Conservation (phyloP, 306 rosid species). For the Lathyrus sativus region DNA sequence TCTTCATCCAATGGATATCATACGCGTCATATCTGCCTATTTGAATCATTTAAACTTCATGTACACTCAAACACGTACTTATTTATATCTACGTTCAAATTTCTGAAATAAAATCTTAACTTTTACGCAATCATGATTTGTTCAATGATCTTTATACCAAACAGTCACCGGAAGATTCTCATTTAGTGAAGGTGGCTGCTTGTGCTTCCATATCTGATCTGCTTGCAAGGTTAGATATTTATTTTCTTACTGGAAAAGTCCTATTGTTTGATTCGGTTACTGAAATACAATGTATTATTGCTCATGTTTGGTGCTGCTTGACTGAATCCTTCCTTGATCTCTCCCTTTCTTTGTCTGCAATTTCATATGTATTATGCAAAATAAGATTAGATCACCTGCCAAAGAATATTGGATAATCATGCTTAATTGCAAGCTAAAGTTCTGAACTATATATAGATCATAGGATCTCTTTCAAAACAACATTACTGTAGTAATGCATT, state of each 20-base stretch:
- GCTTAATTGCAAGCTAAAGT: too few species aligned
- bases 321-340: slow-evolving; percentile 17
- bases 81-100: slow-evolving; percentile 1
- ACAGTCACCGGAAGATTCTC: slow-evolving; percentile 61
- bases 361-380: slow-evolving; percentile 21
- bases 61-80: background rate
- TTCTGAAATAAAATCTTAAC: slow-evolving; percentile 7
- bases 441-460: too few species aligned
- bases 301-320: slow-evolving; percentile 30
- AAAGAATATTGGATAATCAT: background rate
- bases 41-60: slow-evolving; percentile 5
- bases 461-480: background rate
- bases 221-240: slow-evolving; percentile 65
- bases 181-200: slow-evolving; percentile 72
- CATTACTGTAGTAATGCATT: background rate
- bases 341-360: slow-evolving; percentile 1
- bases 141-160: slow-evolving; percentile 39
- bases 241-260: slow-evolving; percentile 21
- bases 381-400: slow-evolving; percentile 9
- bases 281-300: background rate
- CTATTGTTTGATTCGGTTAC: slow-evolving; percentile 15
- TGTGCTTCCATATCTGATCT: slow-evolving; percentile 78
- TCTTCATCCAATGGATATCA: slow-evolving; percentile 10
- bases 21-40: background rate
- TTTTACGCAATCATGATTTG: slow-evolving; percentile 13